phyloP scores from a whole-genome alignment of 2,329 filamentous ascomycete genomes.

The Sordariomycetes sp. region DNA sequence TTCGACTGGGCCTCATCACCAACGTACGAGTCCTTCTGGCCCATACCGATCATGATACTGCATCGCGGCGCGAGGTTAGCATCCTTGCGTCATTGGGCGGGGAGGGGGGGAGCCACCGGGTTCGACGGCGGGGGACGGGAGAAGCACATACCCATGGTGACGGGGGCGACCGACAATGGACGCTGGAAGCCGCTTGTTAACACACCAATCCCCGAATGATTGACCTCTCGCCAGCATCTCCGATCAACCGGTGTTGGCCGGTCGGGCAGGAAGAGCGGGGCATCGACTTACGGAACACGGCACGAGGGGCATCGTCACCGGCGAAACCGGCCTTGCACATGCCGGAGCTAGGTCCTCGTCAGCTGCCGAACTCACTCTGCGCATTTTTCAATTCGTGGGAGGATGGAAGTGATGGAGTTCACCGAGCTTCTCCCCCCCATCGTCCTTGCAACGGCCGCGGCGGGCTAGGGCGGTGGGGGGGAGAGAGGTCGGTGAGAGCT shows the following conservation, averaged over 20 bases:
- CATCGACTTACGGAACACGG: constrained; percentile 89
- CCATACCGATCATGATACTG: constrained; percentile 99
- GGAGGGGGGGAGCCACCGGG: neutral
- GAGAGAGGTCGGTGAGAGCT: constrained; percentile 17
- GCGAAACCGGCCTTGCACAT: constrained; percentile 99
- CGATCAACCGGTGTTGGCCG: constrained; percentile 5
- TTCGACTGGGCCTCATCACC: constrained; percentile 99
- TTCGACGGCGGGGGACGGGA: neutral
- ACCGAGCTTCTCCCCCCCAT: neutral
- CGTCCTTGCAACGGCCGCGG: neutral
- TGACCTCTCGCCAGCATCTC: neutral
- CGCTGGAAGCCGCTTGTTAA: constrained; percentile 41
- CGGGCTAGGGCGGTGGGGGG: constrained; percentile 23
- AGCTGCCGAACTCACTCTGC: neutral
- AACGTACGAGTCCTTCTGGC: constrained; percentile 99
- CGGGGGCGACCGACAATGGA: constrained; percentile 99
- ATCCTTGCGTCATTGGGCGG: neutral
- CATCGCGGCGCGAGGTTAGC: constrained; percentile 9
- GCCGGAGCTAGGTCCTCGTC: constrained; percentile 66
- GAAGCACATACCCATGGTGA: constrained; percentile 86
- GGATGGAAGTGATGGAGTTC: neutral
- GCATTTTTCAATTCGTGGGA: neutral
- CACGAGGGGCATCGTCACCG: constrained; percentile 99
- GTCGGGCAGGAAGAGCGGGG: constrained; percentile 24
- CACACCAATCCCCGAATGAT: neutral